These are phyloP conservation scores for Metschnikowia bowlesiae DNA, from an alignment of 805 yeast genomes.

Conservation along the genomic window DNA sequence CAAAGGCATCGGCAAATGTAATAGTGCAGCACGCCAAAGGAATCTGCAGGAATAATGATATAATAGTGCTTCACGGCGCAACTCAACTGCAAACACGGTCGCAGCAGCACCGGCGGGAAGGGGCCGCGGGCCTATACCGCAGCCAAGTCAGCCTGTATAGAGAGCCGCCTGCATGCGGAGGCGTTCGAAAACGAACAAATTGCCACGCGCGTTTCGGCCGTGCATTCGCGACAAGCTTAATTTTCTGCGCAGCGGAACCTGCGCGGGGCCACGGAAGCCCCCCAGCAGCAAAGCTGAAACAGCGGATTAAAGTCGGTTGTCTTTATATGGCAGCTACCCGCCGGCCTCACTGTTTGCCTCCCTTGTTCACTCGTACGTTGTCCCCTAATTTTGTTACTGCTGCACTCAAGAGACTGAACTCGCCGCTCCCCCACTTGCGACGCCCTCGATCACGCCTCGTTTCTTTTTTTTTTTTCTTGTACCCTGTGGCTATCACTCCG, in stretches of 20 bases:
- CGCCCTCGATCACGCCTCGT: not conserved
- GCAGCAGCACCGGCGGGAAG: not conserved
- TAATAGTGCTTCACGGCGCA: too few relatives aligned
- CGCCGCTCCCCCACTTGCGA: not conserved
- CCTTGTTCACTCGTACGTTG: not conserved
- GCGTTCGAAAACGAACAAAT: not conserved
- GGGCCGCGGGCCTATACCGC: not conserved
- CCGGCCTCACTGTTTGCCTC: not conserved
- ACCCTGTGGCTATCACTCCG: not conserved
- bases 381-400: not conserved
- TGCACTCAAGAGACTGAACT: not conserved
- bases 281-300: conserved; percentile 1
- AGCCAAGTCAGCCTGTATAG: not conserved
- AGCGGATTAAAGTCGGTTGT: not conserved
- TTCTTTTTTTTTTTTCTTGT: not conserved
- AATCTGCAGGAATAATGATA: too few relatives aligned
- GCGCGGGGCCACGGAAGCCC: not conserved
- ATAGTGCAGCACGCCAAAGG: too few relatives aligned
- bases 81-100: not conserved
- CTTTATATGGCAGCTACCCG: not conserved
- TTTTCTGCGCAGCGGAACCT: conserved; percentile 4
- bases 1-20: too few relatives aligned
- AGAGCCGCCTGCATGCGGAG: not conserved
- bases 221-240: conserved; percentile 1
- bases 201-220: conserved; percentile 4